These are phyloP conservation scores for Cladophialophora psammophila DNA, from an alignment of 2,329 filamentous ascomycete genomes.

Conservation along the genomic window DNA sequence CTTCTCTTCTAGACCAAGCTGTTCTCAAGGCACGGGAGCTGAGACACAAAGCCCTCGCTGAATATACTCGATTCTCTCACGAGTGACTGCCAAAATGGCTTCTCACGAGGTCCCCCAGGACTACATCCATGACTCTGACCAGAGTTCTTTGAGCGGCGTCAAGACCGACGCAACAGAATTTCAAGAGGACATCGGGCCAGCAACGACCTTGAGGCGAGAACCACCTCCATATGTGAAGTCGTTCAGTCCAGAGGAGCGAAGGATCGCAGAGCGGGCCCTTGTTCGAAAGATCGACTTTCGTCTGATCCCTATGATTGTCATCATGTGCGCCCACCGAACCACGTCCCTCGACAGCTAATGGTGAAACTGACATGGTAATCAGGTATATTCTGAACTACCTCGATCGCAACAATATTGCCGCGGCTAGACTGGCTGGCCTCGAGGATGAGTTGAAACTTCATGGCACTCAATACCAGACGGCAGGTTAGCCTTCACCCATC, in stretches of 20 bases:
- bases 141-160: conserved; percentile 10
- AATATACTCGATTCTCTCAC: not conserved
- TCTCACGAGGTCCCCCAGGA: conserved; percentile 20
- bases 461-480: conserved; percentile 42
- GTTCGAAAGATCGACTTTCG: conserved; percentile 74
- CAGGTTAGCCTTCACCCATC: conserved; percentile 40
- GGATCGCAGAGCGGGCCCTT: conserved; percentile 63
- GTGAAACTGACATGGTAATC: conserved; percentile 50
- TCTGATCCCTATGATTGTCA: conserved; percentile 71
- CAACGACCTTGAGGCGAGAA: conserved; percentile 10
- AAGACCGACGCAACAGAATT: conserved; percentile 16
- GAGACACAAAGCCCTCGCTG: not conserved
- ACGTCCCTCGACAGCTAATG: conserved; percentile 45
- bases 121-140: conserved; percentile 20
- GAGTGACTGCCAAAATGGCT: not conserved
- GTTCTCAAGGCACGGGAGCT: not conserved
- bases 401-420: conserved; percentile 66
- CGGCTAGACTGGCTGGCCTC: conserved; percentile 61
- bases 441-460: conserved; percentile 51
- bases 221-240: conserved; percentile 31
- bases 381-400: conserved; percentile 77
- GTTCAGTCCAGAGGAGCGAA: conserved; percentile 58
- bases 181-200: conserved; percentile 14
- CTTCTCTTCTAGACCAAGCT: not conserved
- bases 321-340: conserved; percentile 71